Evolutionary conservation across 148 eudicot species (phyloP).

Genomic region (Amaranthus palmeri): DNA sequence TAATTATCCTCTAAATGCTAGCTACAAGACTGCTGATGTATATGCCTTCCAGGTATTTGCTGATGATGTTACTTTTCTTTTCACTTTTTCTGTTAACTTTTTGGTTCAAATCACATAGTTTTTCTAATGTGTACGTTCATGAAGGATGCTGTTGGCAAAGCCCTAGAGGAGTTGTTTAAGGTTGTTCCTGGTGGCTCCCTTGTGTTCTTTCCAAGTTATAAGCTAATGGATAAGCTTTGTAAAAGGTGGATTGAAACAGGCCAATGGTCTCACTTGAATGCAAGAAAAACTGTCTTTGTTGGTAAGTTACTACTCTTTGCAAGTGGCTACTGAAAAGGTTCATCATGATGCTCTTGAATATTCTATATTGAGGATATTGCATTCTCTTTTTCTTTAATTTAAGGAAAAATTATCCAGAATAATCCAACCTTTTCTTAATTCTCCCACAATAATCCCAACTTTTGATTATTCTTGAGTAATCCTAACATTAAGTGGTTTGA

Average conservation of each 20-base stretch:
- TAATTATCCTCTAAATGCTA: constrained; percentile 75
- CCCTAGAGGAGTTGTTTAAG: constrained; percentile 76
- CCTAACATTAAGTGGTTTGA: too few species aligned
- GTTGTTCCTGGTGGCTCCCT: constrained; percentile 92
- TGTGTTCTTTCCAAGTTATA: constrained; percentile 96
- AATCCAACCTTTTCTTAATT: too few species aligned
- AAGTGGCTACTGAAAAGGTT: background rate
- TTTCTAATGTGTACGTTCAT: constrained; percentile 22
- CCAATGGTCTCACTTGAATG: constrained; percentile 84
- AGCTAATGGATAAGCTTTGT: constrained; percentile 88
- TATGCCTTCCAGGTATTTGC: constrained; percentile 72
- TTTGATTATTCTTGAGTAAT: too few species aligned
- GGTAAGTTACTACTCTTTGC: constrained; percentile 44
- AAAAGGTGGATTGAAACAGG: constrained; percentile 90
- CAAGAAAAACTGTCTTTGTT: constrained; percentile 72
- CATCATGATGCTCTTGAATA: background rate
- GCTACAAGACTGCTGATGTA: constrained; percentile 80
- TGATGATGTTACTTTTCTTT: background rate
- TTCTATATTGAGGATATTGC: background rate
- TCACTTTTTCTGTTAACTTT: background rate
- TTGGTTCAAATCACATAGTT: background rate
- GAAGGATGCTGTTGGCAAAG: constrained; percentile 80
- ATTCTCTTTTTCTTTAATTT: background rate
- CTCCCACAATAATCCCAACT: too few species aligned
- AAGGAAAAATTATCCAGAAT: too few species aligned